phyloP scores from a whole-genome alignment of 139 green algal species.

The Chlamydomonas applanata region DNA sequence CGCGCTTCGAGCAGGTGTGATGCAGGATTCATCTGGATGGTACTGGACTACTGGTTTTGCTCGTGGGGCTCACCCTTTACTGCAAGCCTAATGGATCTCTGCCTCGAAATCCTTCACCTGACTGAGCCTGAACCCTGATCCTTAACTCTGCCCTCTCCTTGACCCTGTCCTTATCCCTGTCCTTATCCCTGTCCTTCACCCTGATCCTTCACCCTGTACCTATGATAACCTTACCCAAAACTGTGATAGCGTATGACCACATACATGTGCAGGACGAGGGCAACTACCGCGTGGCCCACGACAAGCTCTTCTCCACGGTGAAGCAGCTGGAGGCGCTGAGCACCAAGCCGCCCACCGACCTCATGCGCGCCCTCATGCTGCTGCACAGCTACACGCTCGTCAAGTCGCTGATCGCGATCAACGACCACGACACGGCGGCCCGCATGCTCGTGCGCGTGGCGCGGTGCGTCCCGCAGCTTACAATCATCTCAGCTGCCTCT shows the following conservation, averaged over 20 bases:
- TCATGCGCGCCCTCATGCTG: conserved; percentile 50
- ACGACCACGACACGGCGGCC: conserved; percentile 64
- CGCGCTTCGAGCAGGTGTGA: conserved; percentile 51
- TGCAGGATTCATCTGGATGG: not conserved
- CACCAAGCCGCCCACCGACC: conserved; percentile 38
- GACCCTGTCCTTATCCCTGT: too few species aligned
- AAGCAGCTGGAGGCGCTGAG: conserved; percentile 51
- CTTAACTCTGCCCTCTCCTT: too few species aligned
- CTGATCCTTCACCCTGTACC: not conserved
- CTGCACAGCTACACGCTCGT: conserved; percentile 80
- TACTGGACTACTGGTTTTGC: too few species aligned
- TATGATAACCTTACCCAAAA: too few species aligned
- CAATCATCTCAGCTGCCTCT: too few species aligned
- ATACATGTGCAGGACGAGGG: conserved; percentile 71
- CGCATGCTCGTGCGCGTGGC: conserved; percentile 78
- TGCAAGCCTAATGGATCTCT: too few species aligned
- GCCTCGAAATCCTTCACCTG: too few species aligned
- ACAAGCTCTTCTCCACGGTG: conserved; percentile 64
- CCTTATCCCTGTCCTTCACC: too few species aligned
- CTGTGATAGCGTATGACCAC: too few species aligned
- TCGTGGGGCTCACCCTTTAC: too few species aligned
- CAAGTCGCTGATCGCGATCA: conserved; percentile 65
- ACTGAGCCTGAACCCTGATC: too few species aligned
- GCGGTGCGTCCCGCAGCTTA: conserved; percentile 18
- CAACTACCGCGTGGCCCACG: conserved; percentile 81